Base-by-base conservation (phyloP, 2,329 filamentous ascomycete genomes). In the Dichotomopilus funicola region DNA sequence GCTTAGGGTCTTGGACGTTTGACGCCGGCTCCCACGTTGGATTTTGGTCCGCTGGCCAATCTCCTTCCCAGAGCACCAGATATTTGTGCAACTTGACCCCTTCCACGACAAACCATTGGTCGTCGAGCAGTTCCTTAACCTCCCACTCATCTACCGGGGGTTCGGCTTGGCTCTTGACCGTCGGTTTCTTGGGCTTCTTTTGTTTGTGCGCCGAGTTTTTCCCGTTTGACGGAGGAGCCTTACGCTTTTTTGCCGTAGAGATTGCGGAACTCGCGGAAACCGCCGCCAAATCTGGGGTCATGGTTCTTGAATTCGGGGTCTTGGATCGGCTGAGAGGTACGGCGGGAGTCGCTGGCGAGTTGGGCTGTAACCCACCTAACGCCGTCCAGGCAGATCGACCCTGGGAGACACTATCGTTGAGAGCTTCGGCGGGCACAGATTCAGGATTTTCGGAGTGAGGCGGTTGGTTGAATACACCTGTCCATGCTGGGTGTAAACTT, bases 1-100 rank as follows among this genome's bases (percentile, higher is more conserved):
- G 62, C 0, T 56, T 56, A 0, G 64, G 54, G 49, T 63, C 59
- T 0, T 76, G 66, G 2, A 83, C 73, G 51, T 82, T 80, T 3
- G 72, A 72, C 59, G 77, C 74, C 0, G 79, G 80, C 62, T 83
- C 80, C 80, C 80, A 83, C 0, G 79, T 78, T 0, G 78, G 78
- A 53, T 83, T 82, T 62, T 82, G 73, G 7, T 75, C 76, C 0
- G 72, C 67, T 0, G 80, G 78, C 80, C 80, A 83, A 56, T 80
- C 67, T 6, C 80, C 80, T 45, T 74, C 75, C 80, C 80, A 83
- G 6, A 75, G 73, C 1, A 83, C 78, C 35, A 75, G 70, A 64
- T 79, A 83, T 55, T 72, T 73, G 3, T 75, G 74, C 1, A 74
- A 67, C 7, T 67, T 67, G 2, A 61, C 64, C 4, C 71, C 71